Evolutionary conservation across 768 basidiomycete species (phyloP).

Genomic region (Naganishia antarctica): DNA sequence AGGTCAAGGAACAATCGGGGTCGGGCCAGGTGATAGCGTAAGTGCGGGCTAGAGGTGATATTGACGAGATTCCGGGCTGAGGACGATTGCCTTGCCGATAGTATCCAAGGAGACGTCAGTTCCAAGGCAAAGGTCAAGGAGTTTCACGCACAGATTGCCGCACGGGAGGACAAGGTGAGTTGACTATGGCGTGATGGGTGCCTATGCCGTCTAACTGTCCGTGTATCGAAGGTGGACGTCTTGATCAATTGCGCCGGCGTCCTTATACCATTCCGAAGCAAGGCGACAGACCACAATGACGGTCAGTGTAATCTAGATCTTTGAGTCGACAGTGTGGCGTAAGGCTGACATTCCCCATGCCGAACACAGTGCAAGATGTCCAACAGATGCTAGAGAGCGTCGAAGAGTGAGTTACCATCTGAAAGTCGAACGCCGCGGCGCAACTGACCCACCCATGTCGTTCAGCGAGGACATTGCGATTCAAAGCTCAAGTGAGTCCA

Average conservation of each 20-base stretch:
- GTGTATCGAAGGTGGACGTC: constrained; percentile 26
- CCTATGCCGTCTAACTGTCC: neutral
- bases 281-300: constrained; percentile 32
- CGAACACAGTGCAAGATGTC: constrained; percentile 33
- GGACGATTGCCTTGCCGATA: neutral
- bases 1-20: constrained; percentile 19
- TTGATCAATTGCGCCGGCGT: constrained; percentile 47
- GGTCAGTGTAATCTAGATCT: constrained; percentile 31
- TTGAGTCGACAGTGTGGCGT: no score
- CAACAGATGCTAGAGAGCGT: constrained; percentile 41
- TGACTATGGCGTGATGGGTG: neutral
- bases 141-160: constrained; percentile 33
- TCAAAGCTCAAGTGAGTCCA: constrained; percentile 9
- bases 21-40: constrained; percentile 38
- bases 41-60: constrained; percentile 2
- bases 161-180: constrained; percentile 36
- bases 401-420: constrained; percentile 36
- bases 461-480: constrained; percentile 23
- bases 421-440: neutral
- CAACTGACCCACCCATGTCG: neutral
- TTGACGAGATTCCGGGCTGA: neutral
- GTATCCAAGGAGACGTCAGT: constrained; percentile 39
- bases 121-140: constrained; percentile 39
- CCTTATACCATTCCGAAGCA: constrained; percentile 31
- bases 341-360: neutral